These are phyloP conservation scores for Penicillium paxilli DNA, from an alignment of 495 filamentous ascomycete genomes.

Conservation along the genomic window DNA sequence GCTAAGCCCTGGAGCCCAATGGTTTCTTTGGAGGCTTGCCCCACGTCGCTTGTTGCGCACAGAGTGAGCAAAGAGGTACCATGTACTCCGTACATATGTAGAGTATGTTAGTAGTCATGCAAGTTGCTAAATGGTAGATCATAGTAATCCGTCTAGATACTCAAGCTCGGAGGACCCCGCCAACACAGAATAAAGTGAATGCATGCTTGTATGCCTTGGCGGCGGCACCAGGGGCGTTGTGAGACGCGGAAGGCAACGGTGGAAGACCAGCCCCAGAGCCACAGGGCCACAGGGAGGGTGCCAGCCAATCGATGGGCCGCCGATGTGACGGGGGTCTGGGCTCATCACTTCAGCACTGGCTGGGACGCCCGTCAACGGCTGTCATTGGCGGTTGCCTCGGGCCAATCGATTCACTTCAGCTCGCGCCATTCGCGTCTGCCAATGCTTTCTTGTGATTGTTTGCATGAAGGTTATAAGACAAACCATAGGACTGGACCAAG, in stretches of 20 bases:
- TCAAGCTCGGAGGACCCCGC: neutral
- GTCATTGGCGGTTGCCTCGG: slow-evolving; percentile 4
- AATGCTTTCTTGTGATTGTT: too few relatives aligned
- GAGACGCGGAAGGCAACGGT: slow-evolving; percentile 18
- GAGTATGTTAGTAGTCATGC: too few relatives aligned
- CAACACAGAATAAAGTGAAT: neutral
- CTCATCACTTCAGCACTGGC: neutral
- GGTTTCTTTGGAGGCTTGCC: neutral
- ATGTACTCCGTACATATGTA: neutral
- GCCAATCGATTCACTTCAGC: neutral
- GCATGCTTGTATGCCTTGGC: neutral
- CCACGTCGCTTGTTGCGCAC: neutral
- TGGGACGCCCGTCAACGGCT: neutral
- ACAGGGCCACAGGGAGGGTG: slow-evolving; percentile 13
- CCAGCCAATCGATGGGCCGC: slow-evolving; percentile 18
- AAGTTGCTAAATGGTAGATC: too few relatives aligned
- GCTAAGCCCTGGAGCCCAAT: neutral
- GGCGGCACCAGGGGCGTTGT: slow-evolving; percentile 26
- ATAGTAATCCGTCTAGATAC: too few relatives aligned
- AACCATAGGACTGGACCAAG: neutral
- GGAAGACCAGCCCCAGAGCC: slow-evolving; percentile 4
- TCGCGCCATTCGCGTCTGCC: neutral
- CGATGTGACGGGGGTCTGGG: slow-evolving; percentile 25
- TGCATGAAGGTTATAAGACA: too few relatives aligned
- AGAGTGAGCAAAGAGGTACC: neutral